Conservation (phyloP, 306 rosid species). For the Canavalia ensiformis region DNA sequence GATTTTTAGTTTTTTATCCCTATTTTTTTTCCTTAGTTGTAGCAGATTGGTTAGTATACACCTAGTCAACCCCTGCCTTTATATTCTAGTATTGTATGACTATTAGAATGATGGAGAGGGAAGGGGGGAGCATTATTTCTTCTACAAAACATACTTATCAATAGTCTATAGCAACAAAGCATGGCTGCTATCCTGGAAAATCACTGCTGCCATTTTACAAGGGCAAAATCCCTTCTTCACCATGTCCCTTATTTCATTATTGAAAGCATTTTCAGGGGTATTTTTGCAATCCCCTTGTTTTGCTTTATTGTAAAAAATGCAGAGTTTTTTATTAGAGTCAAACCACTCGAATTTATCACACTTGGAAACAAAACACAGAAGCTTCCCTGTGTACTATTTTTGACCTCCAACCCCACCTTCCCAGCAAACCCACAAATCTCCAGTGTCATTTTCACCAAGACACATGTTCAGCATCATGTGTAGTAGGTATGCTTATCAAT, state of each 20-base stretch:
- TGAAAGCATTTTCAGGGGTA: background rate
- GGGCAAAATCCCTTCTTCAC: background rate
- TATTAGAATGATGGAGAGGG: background rate
- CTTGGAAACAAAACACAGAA: background rate
- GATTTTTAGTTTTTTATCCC: background rate
- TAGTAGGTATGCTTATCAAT: too few relatives aligned
- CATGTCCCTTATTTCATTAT: background rate
- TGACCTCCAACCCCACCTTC: too few relatives aligned
- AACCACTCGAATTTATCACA: background rate
- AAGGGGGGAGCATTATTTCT: background rate
- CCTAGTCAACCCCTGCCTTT: background rate
- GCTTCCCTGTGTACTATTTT: background rate
- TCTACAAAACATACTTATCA: background rate
- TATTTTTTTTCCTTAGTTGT: background rate
- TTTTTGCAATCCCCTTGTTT: background rate
- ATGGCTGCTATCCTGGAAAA: background rate
- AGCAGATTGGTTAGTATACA: background rate
- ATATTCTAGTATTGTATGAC: background rate
- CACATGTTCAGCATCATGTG: too few relatives aligned
- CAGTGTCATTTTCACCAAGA: too few relatives aligned
- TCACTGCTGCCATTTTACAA: background rate
- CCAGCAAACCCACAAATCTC: too few relatives aligned
- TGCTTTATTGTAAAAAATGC: background rate
- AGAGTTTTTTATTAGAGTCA: background rate
- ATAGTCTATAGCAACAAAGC: background rate